These are phyloP conservation scores for Hansfordia pulvinata DNA, from an alignment of 2,329 filamentous ascomycete species.

Conservation along the genomic window DNA sequence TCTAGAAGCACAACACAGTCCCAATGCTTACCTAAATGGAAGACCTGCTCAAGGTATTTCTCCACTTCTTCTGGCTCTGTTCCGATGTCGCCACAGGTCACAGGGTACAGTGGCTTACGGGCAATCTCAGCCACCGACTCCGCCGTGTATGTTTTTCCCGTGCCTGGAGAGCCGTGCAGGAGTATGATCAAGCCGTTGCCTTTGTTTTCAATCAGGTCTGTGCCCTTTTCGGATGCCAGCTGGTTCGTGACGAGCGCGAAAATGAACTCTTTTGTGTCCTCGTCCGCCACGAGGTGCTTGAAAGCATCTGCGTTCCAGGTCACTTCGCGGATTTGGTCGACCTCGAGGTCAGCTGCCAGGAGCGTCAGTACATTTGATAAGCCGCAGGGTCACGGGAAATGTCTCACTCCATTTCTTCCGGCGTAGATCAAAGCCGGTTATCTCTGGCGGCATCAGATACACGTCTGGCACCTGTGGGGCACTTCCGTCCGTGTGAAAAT, in stretches of 20 bases:
- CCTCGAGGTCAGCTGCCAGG: slow-evolving; percentile 4
- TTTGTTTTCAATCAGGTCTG: slow-evolving; percentile 7
- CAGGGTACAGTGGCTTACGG: slow-evolving; percentile 8
- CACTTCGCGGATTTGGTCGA: slow-evolving; percentile 6
- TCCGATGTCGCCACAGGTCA: slow-evolving; percentile 12
- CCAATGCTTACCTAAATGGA: slow-evolving; percentile 10
- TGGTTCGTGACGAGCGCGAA: slow-evolving; percentile 9
- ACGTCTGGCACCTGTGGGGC: slow-evolving; percentile 3
- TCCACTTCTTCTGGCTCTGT: slow-evolving; percentile 8
- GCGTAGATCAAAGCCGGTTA: slow-evolving; percentile 4
- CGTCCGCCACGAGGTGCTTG: slow-evolving; percentile 7
- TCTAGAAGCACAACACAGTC: slow-evolving; percentile 10
- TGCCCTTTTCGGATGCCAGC: slow-evolving; percentile 3
- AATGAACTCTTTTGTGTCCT: slow-evolving; percentile 8
- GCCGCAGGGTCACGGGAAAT: too few relatives aligned
- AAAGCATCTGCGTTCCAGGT: slow-evolving; percentile 10
- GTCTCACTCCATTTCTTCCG: slow-evolving; percentile 7
- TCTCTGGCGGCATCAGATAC: slow-evolving; percentile 4
- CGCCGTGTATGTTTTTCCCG: slow-evolving; percentile 10
- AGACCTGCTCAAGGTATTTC: slow-evolving; percentile 8
- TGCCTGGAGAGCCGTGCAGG: slow-evolving; percentile 9
- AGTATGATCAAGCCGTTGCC: slow-evolving; percentile 8
- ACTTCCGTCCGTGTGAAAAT: neutral
- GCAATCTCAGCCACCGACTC: slow-evolving; percentile 9
- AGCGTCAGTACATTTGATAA: neutral